These are phyloP conservation scores for maize (Zea mays) DNA, from an alignment of 176 grass and related monocot species.

Conservation along the genomic window DNA sequence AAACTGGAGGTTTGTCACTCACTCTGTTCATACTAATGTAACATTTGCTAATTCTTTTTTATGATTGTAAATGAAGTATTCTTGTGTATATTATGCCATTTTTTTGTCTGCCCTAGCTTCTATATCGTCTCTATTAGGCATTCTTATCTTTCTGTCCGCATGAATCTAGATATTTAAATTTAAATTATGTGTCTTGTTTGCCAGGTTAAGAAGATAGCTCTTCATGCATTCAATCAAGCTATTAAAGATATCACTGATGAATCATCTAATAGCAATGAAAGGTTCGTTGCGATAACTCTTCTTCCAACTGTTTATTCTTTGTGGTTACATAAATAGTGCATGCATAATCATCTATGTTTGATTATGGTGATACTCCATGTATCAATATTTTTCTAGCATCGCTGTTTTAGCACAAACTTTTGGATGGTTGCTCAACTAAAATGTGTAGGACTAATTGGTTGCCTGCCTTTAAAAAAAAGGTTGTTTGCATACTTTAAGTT, in stretches of 20 bases:
- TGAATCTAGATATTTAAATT: neutral
- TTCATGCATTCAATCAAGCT: slow-evolving; percentile 44
- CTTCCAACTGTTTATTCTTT: neutral
- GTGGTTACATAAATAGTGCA: neutral
- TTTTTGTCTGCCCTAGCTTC: neutral
- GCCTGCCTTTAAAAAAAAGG: neutral
- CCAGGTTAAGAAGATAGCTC: slow-evolving; percentile 77
- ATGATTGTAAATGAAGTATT: neutral
- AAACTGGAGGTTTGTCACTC: slow-evolving; percentile 61
- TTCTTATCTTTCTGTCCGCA: neutral
- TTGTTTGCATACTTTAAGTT: neutral
- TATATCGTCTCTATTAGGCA: neutral
- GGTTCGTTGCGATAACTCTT: slow-evolving; percentile 27
- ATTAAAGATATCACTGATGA: slow-evolving; percentile 27
- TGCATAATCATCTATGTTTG: neutral
- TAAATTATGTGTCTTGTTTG: neutral
- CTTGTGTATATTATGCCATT: neutral
- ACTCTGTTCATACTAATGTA: neutral
- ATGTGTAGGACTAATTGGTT: neutral
- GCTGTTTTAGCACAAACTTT: neutral
- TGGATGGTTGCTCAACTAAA: neutral
- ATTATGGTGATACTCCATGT: neutral
- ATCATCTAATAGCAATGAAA: neutral
- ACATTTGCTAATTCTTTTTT: neutral
- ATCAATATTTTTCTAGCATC: neutral